Evolutionary conservation across 345 rosid genomes (phyloP).

Genomic region (Excoecaria agallocha): DNA sequence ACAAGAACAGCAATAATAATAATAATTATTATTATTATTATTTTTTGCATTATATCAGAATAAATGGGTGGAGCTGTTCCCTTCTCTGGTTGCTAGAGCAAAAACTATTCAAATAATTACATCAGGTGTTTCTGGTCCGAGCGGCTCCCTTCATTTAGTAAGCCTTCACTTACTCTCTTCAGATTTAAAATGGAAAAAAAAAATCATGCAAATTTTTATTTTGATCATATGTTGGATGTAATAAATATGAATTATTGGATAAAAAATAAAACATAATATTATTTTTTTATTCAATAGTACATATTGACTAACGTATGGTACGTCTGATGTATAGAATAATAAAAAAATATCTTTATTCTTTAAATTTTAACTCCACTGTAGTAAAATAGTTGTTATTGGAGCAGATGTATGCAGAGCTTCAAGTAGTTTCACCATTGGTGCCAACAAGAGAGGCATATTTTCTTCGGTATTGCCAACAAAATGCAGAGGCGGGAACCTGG

Average conservation of each 20-base stretch:
- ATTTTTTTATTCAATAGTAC: too few species aligned
- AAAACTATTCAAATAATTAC: constrained; percentile 70
- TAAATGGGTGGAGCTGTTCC: constrained; percentile 89
- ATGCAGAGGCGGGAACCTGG: constrained; percentile 63
- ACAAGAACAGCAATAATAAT: too few species aligned
- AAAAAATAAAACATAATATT: too few species aligned
- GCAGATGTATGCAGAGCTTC: constrained; percentile 89
- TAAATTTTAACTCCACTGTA: too few species aligned
- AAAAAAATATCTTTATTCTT: too few species aligned
- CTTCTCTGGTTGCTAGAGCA: constrained; percentile 85
- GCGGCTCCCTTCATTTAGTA: constrained; percentile 88
- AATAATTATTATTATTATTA: too few species aligned
- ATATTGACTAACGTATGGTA: too few species aligned
- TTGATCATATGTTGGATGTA: too few species aligned
- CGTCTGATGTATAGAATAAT: too few species aligned
- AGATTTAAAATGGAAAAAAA: too few species aligned
- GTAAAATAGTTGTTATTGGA: constrained; percentile 1
- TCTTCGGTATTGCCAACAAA: constrained; percentile 80
- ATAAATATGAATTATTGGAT: too few species aligned
- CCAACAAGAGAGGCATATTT: constrained; percentile 80
- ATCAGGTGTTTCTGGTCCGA: constrained; percentile 59
- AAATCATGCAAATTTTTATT: too few species aligned
- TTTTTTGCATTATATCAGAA: constrained; percentile 33
- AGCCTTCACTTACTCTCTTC: not conserved
- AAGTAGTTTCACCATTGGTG: constrained; percentile 75